These are phyloP conservation scores for Wallacemonas sp. DNA, from an alignment of 208 protist genomes.

Conservation along the genomic window DNA sequence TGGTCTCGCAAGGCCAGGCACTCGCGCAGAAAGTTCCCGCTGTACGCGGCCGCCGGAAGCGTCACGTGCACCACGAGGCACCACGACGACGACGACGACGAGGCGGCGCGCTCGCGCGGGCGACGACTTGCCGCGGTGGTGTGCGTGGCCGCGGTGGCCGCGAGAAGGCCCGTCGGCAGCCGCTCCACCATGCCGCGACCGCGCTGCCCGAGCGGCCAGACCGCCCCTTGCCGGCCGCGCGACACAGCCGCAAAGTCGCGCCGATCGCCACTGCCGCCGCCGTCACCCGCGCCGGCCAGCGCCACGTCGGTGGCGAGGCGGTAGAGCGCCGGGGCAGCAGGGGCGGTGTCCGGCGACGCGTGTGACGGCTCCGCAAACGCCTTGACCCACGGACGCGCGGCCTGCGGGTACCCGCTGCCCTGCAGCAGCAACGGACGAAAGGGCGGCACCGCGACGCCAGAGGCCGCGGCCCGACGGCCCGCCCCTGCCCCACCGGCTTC, in stretches of 20 bases:
- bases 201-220: slow-evolving; percentile 64
- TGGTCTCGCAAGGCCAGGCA: slow-evolving; percentile 3
- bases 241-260: slow-evolving; percentile 43
- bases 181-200: slow-evolving; percentile 65
- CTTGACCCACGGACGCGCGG: slow-evolving; percentile 53
- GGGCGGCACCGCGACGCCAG: background rate
- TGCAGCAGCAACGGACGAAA: slow-evolving; percentile 41
- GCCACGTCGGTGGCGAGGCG: slow-evolving; percentile 36
- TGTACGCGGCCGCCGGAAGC: slow-evolving; percentile 49
- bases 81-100: slow-evolving; percentile 17
- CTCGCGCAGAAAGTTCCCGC: slow-evolving; percentile 58
- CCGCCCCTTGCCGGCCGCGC: slow-evolving; percentile 30
- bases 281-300: background rate
- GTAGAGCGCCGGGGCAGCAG: slow-evolving; percentile 29
- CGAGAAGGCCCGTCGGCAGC: slow-evolving; percentile 63
- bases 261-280: too few relatives aligned
- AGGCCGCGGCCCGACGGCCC: background rate
- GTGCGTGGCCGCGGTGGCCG: slow-evolving; percentile 24
- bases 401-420: slow-evolving; percentile 34
- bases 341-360: background rate
- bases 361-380: slow-evolving; percentile 48
- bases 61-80: slow-evolving; percentile 74
- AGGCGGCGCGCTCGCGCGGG: slow-evolving; percentile 5
- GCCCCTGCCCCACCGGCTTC: too few relatives aligned
- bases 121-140: too few relatives aligned